Evolutionary conservation across 495 filamentous ascomycete genomes (phyloP), one percentile per base, ranked within the genome.

Genomic region (Cladorrhinum samala): DNA sequence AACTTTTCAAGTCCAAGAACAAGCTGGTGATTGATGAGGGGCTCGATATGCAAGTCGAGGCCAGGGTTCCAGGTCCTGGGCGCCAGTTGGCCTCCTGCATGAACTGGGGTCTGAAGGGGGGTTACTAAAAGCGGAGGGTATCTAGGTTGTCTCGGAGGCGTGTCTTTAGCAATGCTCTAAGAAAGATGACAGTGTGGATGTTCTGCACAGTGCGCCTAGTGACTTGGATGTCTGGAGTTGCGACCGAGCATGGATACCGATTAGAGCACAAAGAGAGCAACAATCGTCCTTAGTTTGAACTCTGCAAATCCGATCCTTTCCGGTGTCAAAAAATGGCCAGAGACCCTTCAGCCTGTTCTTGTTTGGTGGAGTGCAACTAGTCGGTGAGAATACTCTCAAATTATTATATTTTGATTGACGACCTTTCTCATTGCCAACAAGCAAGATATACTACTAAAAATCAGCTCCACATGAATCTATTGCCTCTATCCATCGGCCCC

Each of bases 401-500:
- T 7, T 14, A 37, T 7, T 14, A 37, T 37, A 37, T 7, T 14
- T 37, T 7, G 6, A 37, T 37, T 37, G 30, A n/a, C 27, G 27
- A 33, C 27, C 11, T 33, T 33, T 33, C n/a, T n/a, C n/a, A n/a
- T n/a, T n/a, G n/a, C n/a, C n/a, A n/a, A n/a, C n/a, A n/a, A 33
- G 5, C 27, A 33, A 33, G 27, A 33, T 18, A 37, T 37, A 14
- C 30, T 14, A 37, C 7, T 14, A 25, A 27, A 47, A 25, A 11
- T 33, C 24, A 41, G 40, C 51, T 39, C 33, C 42, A 47, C 18
- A 24, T 6, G 18, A 42, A 30, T 42, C 20, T 20, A 43, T 33
- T 44, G n/a, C n/a, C n/a, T n/a, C n/a, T n/a, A 19, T 41, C 37
- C 36, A 33, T 19, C 56, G 36, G 47, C 51, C 51, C 56, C 19